Conservation (phyloP, 208 protist genomes). For the Leishmania major region DNA sequence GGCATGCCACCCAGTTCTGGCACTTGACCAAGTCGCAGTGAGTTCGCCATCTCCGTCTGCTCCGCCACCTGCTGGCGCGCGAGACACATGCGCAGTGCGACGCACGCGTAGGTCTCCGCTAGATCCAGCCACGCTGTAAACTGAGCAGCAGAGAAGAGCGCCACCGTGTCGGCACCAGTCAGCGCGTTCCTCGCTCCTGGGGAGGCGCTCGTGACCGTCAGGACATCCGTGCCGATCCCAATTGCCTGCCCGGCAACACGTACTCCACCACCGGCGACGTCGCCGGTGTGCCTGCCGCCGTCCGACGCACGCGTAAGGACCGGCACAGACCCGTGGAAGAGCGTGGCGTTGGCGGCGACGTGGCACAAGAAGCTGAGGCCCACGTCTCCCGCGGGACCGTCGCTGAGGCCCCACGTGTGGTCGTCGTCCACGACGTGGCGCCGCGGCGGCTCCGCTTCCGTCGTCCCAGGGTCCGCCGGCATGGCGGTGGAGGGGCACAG, state of each 20-base stretch:
- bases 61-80: constrained; percentile 17
- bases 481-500: neutral
- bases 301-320: neutral
- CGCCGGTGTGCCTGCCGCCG: neutral
- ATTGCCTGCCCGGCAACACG: neutral
- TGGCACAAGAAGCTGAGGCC: constrained; percentile 20
- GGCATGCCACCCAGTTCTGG: neutral
- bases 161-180: neutral
- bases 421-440: neutral
- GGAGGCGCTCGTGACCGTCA: neutral
- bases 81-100: constrained; percentile 6
- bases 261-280: neutral
- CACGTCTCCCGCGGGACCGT: neutral
- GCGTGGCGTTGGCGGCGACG: constrained; percentile 8
- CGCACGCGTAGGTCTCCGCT: constrained; percentile 13
- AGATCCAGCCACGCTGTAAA: constrained; percentile 19
- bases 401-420: neutral
- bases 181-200: neutral
- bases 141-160: constrained; percentile 14
- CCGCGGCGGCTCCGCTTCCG: neutral
- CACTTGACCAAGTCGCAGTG: neutral
- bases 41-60: neutral
- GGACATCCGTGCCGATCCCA: neutral
- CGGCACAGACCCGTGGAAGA: constrained; percentile 15
- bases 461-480: neutral